phyloP scores from a whole-genome alignment of 73 alveolate genomes.

The Uronychia binucleata region DNA sequence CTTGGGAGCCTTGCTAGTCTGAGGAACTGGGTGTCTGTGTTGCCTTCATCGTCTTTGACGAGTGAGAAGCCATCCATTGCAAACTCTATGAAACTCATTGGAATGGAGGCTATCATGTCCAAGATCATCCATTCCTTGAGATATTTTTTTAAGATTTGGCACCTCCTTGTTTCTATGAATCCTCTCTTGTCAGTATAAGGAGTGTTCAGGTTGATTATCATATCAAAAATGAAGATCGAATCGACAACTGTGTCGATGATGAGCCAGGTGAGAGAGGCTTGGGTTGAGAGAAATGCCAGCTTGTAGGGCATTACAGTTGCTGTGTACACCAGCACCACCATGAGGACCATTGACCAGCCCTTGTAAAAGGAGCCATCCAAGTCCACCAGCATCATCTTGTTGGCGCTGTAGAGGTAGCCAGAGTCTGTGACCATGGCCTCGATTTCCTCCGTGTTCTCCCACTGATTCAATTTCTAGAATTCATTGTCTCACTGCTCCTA shows the following conservation, averaged over 20 bases:
- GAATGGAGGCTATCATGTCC: neutral
- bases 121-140: neutral
- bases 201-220: neutral
- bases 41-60: neutral
- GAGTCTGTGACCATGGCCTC: neutral
- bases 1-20: constrained; percentile 28
- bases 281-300: neutral
- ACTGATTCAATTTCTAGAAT: neutral
- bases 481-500: neutral
- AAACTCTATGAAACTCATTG: neutral
- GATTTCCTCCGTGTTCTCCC: neutral
- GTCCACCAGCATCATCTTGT: neutral
- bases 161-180: neutral
- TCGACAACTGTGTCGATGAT: neutral
- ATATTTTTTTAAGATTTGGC: neutral
- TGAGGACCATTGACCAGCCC: neutral
- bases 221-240: neutral
- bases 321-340: neutral
- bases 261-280: neutral
- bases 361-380: neutral
- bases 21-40: constrained; percentile 3
- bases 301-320: neutral
- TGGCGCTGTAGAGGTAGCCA: neutral
- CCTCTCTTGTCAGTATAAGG: neutral
- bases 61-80: constrained; percentile 1